These are phyloP conservation scores for Magnaporthiopsis poae DNA, from an alignment of 2,329 filamentous ascomycete species.

Conservation along the genomic window DNA sequence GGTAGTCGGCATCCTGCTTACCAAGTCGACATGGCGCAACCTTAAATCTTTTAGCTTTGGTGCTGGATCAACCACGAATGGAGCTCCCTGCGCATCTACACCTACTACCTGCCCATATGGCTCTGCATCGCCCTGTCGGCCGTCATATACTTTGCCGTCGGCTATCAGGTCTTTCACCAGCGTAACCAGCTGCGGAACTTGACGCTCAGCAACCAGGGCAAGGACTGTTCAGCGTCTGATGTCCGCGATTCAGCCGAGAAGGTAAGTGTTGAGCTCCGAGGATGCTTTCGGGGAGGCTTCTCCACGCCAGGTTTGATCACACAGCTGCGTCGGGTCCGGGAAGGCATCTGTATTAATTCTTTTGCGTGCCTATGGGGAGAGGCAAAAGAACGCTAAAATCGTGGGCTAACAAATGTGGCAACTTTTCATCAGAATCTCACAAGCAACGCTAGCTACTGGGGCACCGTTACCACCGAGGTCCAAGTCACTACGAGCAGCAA, in stretches of 20 bases:
- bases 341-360: background rate
- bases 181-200: slow-evolving; percentile 46
- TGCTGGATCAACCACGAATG: slow-evolving; percentile 49
- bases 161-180: slow-evolving; percentile 50
- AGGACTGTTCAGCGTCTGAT: slow-evolving; percentile 21
- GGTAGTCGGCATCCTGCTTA: background rate
- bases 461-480: slow-evolving; percentile 44
- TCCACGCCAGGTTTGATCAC: background rate
- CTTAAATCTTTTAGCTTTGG: slow-evolving; percentile 38
- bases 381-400: background rate
- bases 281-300: background rate
- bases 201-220: slow-evolving; percentile 34
- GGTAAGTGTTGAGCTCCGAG: slow-evolving; percentile 16
- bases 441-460: slow-evolving; percentile 30
- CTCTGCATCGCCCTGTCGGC: slow-evolving; percentile 46
- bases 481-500: slow-evolving; percentile 27
- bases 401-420: background rate
- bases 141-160: slow-evolving; percentile 46
- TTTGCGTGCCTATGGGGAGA: no score
- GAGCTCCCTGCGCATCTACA: slow-evolving; percentile 48
- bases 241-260: slow-evolving; percentile 24
- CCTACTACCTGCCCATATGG: slow-evolving; percentile 54
- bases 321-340: no score
- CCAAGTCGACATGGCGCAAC: background rate
- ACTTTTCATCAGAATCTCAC: slow-evolving; percentile 14